Conservation (phyloP, 2,329 filamentous ascomycete genomes). For the Metarhizium sp. region DNA sequence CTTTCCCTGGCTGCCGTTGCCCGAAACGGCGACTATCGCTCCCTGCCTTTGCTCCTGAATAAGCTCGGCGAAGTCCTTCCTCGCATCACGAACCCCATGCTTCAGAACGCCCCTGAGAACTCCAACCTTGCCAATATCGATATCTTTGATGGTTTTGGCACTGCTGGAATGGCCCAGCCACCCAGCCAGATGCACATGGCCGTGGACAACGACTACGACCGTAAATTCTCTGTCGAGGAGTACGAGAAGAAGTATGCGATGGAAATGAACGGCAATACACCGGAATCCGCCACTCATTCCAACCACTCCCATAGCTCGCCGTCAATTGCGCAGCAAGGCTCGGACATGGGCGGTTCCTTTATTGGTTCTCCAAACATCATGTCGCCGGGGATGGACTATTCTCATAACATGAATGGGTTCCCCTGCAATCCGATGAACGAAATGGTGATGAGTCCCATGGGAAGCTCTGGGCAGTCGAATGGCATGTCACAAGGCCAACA, state of each 20-base stretch:
- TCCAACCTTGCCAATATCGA: constrained; percentile 44
- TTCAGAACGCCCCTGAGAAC: constrained; percentile 49
- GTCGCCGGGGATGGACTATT: constrained; percentile 42
- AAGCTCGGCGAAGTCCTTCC: constrained; percentile 69
- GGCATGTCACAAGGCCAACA: constrained; percentile 17
- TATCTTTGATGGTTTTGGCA: constrained; percentile 59
- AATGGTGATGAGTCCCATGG: constrained; percentile 43
- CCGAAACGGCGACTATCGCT: constrained; percentile 67
- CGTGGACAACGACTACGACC: constrained; percentile 38
- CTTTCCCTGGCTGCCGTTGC: constrained; percentile 58
- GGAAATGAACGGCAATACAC: constrained; percentile 24
- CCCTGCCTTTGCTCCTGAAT: constrained; percentile 64
- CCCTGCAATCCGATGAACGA: constrained; percentile 37
- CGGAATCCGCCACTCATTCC: constrained; percentile 22
- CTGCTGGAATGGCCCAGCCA: constrained; percentile 49
- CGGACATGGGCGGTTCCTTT: constrained; percentile 39
- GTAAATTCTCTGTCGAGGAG: constrained; percentile 34
- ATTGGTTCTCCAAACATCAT: constrained; percentile 43
- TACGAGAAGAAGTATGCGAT: constrained; percentile 30
- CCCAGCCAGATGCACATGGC: constrained; percentile 30
- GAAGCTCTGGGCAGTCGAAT: constrained; percentile 15
- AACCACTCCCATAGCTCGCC: constrained; percentile 21
- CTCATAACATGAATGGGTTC: constrained; percentile 34
- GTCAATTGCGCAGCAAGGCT: constrained; percentile 15
- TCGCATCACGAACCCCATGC: constrained; percentile 48